Conservation (phyloP, 768 basidiomycete genomes). For the Xerocomus brunneocitrinus region DNA sequence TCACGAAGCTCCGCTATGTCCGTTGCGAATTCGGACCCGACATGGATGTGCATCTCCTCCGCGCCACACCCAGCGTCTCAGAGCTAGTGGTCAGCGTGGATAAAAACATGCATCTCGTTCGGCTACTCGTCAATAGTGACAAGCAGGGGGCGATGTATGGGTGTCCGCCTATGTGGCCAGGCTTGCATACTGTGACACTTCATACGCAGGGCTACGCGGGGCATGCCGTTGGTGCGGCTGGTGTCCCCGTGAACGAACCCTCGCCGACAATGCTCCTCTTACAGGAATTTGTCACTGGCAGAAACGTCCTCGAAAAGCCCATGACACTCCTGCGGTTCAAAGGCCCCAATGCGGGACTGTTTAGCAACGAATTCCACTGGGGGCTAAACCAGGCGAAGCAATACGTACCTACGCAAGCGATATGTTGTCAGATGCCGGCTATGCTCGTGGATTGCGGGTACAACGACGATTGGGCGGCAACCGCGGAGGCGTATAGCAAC, state of each 20-base stretch:
- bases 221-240: slow-evolving; percentile 12
- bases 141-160: slow-evolving; percentile 29
- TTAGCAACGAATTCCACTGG: slow-evolving; percentile 29
- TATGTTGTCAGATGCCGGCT: slow-evolving; percentile 18
- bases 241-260: slow-evolving; percentile 27
- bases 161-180: slow-evolving; percentile 28
- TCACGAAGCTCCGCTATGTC: slow-evolving; percentile 26
- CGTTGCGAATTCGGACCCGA: slow-evolving; percentile 30
- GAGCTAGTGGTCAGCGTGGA: slow-evolving; percentile 31
- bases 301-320: slow-evolving; percentile 20
- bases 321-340: slow-evolving; percentile 25
- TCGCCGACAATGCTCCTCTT: slow-evolving; percentile 28
- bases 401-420: slow-evolving; percentile 20
- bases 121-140: slow-evolving; percentile 32
- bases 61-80: slow-evolving; percentile 28
- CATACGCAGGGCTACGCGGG: slow-evolving; percentile 29
- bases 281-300: slow-evolving; percentile 23
- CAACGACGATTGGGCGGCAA: slow-evolving; percentile 24
- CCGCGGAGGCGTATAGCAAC: slow-evolving; percentile 28
- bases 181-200: slow-evolving; percentile 23
- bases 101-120: slow-evolving; percentile 26
- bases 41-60: slow-evolving; percentile 30
- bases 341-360: slow-evolving; percentile 27
- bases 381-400: slow-evolving; percentile 25
- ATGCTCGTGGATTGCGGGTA: slow-evolving; percentile 28